A percentile compares a stretch with the other conserved stretches of the same genome.
Conservation (phyloP, 495 filamentous ascomycete species). For the Aspergillus panamensis region DNA sequence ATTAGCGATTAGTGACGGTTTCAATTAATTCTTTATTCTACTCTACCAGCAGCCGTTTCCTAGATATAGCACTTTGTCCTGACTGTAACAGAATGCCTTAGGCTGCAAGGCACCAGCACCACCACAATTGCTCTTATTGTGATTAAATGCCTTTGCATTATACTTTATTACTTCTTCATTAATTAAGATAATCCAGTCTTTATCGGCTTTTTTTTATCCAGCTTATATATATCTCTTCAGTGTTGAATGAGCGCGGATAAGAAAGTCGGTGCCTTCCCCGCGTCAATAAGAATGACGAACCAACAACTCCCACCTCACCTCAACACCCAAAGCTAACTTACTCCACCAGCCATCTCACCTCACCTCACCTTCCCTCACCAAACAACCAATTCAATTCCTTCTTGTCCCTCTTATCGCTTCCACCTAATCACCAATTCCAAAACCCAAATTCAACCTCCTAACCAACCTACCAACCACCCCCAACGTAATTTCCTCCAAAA, state of each 20-base stretch:
- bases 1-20: too few species aligned
- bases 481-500: constrained; percentile 4
- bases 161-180: too few species aligned
- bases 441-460: not conserved
- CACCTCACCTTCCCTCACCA: not conserved
- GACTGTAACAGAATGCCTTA: not conserved
- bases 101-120: not conserved
- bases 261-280: constrained; percentile 6
- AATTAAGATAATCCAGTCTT: too few species aligned
- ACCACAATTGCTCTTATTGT: not conserved
- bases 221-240: too few species aligned
- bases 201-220: too few species aligned
- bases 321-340: constrained; percentile 2
- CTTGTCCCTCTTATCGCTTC: not conserved
- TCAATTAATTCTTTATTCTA: too few species aligned
- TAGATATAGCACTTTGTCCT: not conserved
- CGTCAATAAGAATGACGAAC: not conserved
- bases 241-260: not conserved
- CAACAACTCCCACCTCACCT: not conserved
- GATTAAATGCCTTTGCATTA: too few species aligned
- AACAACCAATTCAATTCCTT: not conserved
- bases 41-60: not conserved
- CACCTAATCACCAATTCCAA: not conserved
- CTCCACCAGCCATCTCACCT: not conserved
- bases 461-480: constrained; percentile 7